Conservation (phyloP, 805 yeast species). For the Hanseniaspora mollemarum region DNA sequence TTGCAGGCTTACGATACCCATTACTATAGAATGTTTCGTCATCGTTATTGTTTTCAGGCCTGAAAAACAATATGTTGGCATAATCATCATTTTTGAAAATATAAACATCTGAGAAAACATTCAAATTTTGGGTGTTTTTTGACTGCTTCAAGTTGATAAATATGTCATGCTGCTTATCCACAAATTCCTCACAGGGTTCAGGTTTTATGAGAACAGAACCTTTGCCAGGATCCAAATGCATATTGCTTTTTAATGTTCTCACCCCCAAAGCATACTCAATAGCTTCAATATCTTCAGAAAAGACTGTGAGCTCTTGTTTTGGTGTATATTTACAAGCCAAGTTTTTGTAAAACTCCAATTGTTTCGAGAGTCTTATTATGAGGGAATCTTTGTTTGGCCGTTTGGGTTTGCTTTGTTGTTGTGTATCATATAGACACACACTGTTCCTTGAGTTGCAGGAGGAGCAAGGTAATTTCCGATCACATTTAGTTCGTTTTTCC, state of each 20-base stretch:
- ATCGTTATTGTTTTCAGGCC: background rate
- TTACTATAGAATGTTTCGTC: background rate
- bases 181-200: background rate
- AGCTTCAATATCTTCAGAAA: conserved; percentile 12
- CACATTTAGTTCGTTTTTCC: conserved; percentile 29
- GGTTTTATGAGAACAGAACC: background rate
- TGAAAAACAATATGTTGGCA: conserved; percentile 1
- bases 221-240: background rate
- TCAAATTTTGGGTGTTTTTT: background rate
- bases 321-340: conserved; percentile 20
- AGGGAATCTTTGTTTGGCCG: conserved; percentile 27
- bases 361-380: conserved; percentile 26
- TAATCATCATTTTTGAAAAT: conserved; percentile 13
- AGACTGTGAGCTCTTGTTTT: background rate
- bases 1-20: too few species aligned
- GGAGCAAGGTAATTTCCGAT: conserved; percentile 27
- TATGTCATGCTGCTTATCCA: background rate
- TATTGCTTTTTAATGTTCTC: conserved; percentile 5
- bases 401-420: conserved; percentile 26
- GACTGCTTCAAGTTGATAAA: background rate
- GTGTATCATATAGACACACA: conserved; percentile 28
- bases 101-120: conserved; percentile 6
- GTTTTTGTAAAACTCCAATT: conserved; percentile 28
- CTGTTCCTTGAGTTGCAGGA: conserved; percentile 25
- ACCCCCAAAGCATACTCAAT: conserved; percentile 12